Evolutionary conservation across 2,329 filamentous ascomycete species (phyloP), one percentile per base, ranked within the genome.

Genomic region (Xylaria polymorpha): DNA sequence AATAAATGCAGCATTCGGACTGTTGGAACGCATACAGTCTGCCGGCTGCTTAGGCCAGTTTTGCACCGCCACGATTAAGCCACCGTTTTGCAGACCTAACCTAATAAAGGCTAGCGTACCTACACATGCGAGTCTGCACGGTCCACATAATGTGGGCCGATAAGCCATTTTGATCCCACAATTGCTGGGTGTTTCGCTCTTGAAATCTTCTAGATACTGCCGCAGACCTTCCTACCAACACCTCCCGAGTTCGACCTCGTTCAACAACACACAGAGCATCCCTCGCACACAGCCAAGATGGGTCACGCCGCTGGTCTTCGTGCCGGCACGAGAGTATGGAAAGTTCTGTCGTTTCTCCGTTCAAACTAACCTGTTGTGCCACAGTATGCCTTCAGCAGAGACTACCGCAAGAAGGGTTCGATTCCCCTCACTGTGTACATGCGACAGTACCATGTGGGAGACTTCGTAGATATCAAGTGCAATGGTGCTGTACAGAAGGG

Each of bases 401-500:
- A 91, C 83, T 98, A 97, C 90, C 94, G 96, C 86, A 87, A 97
- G 88, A 94, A 94, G 89, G 96, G 96, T 83, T 91, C 91, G 88
- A 98, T 99, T 87, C 86, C 88, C 80, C 88, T 98, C 81, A 94
- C 92, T 79, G 98, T 95, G 82, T 99, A 98, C 90, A 88, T 99
- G 81, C 91, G 91, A 84, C 89, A 93, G 83, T 98, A 97, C 92
- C 94, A 48, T 84, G 96, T 99, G 81, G 96, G 96, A 84, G 96
- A 99, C 82, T 98, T 99, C 79, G 96, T 99, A 81, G 96, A 99
- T 84, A 94, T 99, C 84, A 97, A 97, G 87, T 93, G 92, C 82
- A 98, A 99, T 88, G 96, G 95, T 92, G 96, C 94, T 81, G 92
- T 97, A 76, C 94, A 97, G 88, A 97, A 97, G 91, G 94, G 94